Evolutionary conservation across 1,139 yeast species (phyloP), one percentile per base, ranked within the genome.

Genomic region (Meyerozyma sp.): DNA sequence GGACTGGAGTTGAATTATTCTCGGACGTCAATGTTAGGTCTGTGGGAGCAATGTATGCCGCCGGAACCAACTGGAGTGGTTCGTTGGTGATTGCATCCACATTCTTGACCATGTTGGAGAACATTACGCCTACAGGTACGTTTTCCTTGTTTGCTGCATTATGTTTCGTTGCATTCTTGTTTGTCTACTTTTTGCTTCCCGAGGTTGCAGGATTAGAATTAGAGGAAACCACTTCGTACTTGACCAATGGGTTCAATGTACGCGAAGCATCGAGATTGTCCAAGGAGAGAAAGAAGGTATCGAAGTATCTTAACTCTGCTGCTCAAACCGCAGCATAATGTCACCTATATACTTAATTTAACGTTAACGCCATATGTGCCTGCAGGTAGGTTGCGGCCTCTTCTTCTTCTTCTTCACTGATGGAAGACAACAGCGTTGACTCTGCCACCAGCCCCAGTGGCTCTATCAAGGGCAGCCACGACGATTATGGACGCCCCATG

Each of bases 1-100:
- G 98, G 98, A 96, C 93, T 57, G 98, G 95, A 59, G 87, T 93
- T 43, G 98, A 91, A 65, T 70, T 90, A 56, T 89, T 91, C 70
- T 93, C 97, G 25, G 95, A 90, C 72, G 76, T 73, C 37, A 79
- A 82, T 51, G 97, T 91, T 34, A 81, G 98, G 62, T 94, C 96
- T 44, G 77, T 89, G 38, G 98, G 98, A 46, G 84, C 90, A 2
- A 86, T 95, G 53, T 84, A 81, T 56, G 91, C 97, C 3, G 87
- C 97, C n/a, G 89, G 91, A 26, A 83, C 93, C 39, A 93, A 93
- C 70, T 93, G 98, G 98, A 81, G 90, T 11, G 98, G 98, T 42
- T 89, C 96, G 26, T 72, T 93, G 56, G 85, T 89, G 36, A 87
- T 91, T 59, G 88, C 97, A 1, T 79, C 96, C 3, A 87, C 97